Conservation (phyloP, 805 yeast genomes). For the Kodamaea fukazawae region DNA sequence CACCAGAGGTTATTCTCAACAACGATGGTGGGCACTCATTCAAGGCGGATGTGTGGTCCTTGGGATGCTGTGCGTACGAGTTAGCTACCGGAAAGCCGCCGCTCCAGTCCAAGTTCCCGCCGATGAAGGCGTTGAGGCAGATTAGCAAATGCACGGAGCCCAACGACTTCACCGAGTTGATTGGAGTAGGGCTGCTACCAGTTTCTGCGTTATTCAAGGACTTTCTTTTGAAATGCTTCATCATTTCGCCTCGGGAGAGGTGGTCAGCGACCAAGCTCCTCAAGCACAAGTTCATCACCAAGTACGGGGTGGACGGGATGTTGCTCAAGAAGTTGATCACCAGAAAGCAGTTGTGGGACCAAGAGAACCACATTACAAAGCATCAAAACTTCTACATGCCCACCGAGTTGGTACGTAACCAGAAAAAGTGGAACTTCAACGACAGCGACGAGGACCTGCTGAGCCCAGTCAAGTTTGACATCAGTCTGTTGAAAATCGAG, state of each 20-base stretch:
- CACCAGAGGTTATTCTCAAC: conserved; percentile 57
- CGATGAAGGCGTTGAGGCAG: conserved; percentile 44
- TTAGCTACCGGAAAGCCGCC: conserved; percentile 75
- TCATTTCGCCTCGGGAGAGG: conserved; percentile 31
- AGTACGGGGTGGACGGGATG: conserved; percentile 14
- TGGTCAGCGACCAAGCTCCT: conserved; percentile 31
- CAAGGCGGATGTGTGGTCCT: conserved; percentile 76
- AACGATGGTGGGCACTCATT: conserved; percentile 54
- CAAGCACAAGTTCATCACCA: conserved; percentile 32
- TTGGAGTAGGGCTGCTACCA: conserved; percentile 21
- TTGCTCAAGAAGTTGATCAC: conserved; percentile 31
- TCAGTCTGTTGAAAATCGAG: conserved; percentile 29
- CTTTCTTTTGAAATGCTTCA: conserved; percentile 34
- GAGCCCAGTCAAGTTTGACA: conserved; percentile 30
- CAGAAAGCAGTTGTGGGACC: conserved; percentile 38
- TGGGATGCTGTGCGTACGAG: conserved; percentile 77
- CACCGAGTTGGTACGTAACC: conserved; percentile 35
- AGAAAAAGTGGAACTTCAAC: conserved; percentile 11
- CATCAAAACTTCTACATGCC: conserved; percentile 35
- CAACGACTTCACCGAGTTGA: conserved; percentile 30
- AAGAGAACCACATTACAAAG: conserved; percentile 32
- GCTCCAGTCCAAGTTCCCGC: conserved; percentile 38
- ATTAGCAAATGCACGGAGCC: conserved; percentile 32
- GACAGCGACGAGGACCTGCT: conserved; percentile 6
- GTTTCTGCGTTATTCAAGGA: conserved; percentile 27